A percentile compares a stretch with the other conserved stretches of the same genome.
phyloP scores from a whole-genome alignment of 352 stramenopile genomes.

The Phytophthora meadii region DNA sequence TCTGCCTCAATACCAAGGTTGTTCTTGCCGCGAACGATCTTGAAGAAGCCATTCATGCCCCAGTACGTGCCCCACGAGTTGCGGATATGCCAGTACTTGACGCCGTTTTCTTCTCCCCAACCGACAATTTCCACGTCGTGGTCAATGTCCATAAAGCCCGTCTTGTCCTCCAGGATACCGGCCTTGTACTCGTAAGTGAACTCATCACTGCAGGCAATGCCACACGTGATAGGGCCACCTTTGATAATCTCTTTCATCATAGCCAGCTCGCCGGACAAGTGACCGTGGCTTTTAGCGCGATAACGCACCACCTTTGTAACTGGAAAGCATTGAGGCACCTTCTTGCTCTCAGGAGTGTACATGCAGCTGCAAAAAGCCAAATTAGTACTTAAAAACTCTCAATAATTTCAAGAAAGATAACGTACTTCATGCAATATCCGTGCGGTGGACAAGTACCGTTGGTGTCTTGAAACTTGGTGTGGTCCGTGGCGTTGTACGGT shows the following conservation, averaged over 20 bases:
- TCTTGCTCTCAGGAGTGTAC: slow-evolving; percentile 67
- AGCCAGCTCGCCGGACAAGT: slow-evolving; percentile 69
- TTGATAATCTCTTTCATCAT: slow-evolving; percentile 87
- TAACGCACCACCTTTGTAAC: slow-evolving; percentile 86
- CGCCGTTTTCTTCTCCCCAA: slow-evolving; percentile 92
- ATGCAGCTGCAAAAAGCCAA: slow-evolving; percentile 61
- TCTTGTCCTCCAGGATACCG: slow-evolving; percentile 93
- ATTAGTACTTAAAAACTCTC: slow-evolving; percentile 1
- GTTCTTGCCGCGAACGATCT: slow-evolving; percentile 93
- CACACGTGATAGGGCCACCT: slow-evolving; percentile 93
- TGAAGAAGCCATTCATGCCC: slow-evolving; percentile 97
- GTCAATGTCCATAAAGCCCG: slow-evolving; percentile 85
- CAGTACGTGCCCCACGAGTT: slow-evolving; percentile 96
- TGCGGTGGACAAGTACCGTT: slow-evolving; percentile 79
- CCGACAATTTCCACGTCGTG: slow-evolving; percentile 89
- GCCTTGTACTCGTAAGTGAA: slow-evolving; percentile 93
- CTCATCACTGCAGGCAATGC: slow-evolving; percentile 90
- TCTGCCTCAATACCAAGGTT: slow-evolving; percentile 92
- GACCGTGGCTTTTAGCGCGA: slow-evolving; percentile 74
- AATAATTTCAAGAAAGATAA: slow-evolving; percentile 6
- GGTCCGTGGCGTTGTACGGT: slow-evolving; percentile 85
- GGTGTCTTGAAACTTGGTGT: slow-evolving; percentile 70
- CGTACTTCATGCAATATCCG: slow-evolving; percentile 89
- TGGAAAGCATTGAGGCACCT: slow-evolving; percentile 61
- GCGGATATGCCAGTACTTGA: slow-evolving; percentile 97